phyloP scores from a whole-genome alignment of 2,329 filamentous ascomycete genomes.

The Ceratocystis alfenasii region DNA sequence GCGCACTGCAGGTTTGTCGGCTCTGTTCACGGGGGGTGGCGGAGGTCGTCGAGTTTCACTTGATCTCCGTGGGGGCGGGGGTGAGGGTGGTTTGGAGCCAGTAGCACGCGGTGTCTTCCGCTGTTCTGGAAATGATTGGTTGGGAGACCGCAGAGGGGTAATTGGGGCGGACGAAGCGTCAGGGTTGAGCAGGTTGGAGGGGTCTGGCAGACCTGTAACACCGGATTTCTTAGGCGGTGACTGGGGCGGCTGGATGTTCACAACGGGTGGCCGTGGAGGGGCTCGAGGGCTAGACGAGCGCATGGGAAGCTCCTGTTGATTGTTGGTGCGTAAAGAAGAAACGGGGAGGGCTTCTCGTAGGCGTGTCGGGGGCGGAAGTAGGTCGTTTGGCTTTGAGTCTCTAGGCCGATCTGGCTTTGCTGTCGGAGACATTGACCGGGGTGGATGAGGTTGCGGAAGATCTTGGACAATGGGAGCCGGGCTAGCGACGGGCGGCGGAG shows the following conservation, averaged over 20 bases:
- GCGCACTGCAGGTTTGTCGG: conserved; percentile 48
- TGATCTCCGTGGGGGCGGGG: conserved; percentile 52
- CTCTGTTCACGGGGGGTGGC: conserved; percentile 61
- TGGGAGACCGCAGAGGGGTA: conserved; percentile 39
- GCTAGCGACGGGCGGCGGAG: conserved; percentile 13
- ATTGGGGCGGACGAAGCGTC: conserved; percentile 35
- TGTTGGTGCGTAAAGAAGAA: conserved; percentile 25
- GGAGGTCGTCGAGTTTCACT: conserved; percentile 48
- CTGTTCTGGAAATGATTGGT: conserved; percentile 40
- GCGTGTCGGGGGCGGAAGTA: conserved; percentile 26
- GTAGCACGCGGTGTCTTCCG: conserved; percentile 38
- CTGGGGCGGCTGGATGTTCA: conserved; percentile 57
- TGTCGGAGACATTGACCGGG: conserved; percentile 30
- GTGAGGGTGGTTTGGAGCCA: conserved; percentile 46
- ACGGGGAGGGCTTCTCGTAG: conserved; percentile 25
- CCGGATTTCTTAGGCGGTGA: conserved; percentile 48
- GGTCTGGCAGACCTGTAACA: conserved; percentile 28
- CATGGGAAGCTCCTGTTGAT: conserved; percentile 24
- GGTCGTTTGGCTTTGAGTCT: conserved; percentile 33
- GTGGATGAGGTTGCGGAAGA: conserved; percentile 23
- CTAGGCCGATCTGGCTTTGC: conserved; percentile 35
- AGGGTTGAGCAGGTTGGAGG: conserved; percentile 33
- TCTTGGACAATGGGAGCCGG: not conserved
- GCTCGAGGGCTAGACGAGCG: conserved; percentile 21
- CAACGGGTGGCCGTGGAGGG: conserved; percentile 42